Evolutionary conservation across 768 basidiomycete genomes (phyloP).

Genomic region (Lactarius indigo): DNA sequence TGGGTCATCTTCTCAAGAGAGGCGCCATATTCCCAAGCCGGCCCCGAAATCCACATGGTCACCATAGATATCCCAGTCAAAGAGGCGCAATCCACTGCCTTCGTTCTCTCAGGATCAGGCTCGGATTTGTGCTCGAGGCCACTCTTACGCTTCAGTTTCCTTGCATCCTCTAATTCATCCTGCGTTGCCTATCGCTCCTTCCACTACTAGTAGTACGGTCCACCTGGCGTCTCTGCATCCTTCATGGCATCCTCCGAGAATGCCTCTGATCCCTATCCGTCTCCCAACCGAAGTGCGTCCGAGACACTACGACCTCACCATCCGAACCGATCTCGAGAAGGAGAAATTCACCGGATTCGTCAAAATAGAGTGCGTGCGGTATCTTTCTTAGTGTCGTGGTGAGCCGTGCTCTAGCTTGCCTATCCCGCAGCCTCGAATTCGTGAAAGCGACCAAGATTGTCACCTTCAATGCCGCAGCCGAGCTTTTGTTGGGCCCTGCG

Average conservation of each 20-base stretch:
- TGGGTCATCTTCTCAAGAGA: no score
- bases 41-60: constrained; percentile 9
- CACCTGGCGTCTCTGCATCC: not conserved
- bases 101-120: not conserved
- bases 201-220: not conserved
- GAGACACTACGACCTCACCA: constrained; percentile 71
- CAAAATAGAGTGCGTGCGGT: constrained; percentile 54
- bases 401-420: not conserved
- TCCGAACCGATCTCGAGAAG: constrained; percentile 80
- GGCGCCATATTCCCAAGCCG: constrained; percentile 1
- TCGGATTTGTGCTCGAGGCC: not conserved
- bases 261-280: constrained; percentile 39
- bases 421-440: constrained; percentile 56
- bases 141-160: not conserved
- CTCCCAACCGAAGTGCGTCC: constrained; percentile 67
- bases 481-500: constrained; percentile 55
- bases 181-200: constrained; percentile 14
- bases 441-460: constrained; percentile 55
- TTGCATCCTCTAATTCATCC: not conserved
- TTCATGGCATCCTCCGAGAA: constrained; percentile 13
- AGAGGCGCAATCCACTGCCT: not conserved
- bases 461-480: constrained; percentile 57
- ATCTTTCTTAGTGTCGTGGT: not conserved
- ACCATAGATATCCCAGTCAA: constrained; percentile 6
- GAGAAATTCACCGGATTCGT: constrained; percentile 75